A percentile compares a stretch with the other conserved stretches of the same genome.
Evolutionary conservation across 352 stramenopile genomes (phyloP).

Genomic region (Phytophthora hybrid): DNA sequence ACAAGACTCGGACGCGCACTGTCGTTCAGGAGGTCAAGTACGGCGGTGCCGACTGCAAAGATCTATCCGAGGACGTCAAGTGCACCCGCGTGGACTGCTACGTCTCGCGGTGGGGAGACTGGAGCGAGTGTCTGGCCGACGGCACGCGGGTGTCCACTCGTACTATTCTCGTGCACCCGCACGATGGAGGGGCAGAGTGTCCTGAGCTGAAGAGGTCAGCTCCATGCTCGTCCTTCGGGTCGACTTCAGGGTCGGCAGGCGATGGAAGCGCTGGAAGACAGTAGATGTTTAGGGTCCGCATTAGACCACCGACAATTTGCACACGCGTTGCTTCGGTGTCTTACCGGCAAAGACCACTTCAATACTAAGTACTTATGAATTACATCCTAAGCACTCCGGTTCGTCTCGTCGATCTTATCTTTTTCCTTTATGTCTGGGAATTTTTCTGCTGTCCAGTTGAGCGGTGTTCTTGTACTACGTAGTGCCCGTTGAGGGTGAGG

Average conservation of each 20-base stretch:
- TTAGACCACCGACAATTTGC: background rate
- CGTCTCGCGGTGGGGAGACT: constrained; percentile 46
- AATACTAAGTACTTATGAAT: background rate
- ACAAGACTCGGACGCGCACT: constrained; percentile 38
- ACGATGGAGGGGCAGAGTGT: constrained; percentile 51
- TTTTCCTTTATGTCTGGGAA: background rate
- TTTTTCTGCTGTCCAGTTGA: background rate
- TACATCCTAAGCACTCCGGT: background rate
- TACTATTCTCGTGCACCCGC: constrained; percentile 40
- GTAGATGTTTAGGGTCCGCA: background rate
- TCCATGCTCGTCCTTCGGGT: constrained; percentile 20
- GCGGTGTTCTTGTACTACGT: background rate
- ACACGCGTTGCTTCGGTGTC: background rate
- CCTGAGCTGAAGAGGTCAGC: constrained; percentile 36
- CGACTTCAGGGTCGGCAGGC: constrained; percentile 11
- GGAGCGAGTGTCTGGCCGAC: constrained; percentile 28
- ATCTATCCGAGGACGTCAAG: constrained; percentile 30
- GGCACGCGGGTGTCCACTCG: constrained; percentile 46
- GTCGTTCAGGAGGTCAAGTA: constrained; percentile 33
- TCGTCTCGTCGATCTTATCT: constrained; percentile 21
- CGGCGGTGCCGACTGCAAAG: constrained; percentile 32
- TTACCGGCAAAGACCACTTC: background rate
- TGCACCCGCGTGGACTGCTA: constrained; percentile 44
- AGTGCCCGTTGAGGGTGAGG: background rate
- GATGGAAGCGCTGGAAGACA: background rate